Conservation (phyloP, 208 protist genomes). For the Leishmania major region DNA sequence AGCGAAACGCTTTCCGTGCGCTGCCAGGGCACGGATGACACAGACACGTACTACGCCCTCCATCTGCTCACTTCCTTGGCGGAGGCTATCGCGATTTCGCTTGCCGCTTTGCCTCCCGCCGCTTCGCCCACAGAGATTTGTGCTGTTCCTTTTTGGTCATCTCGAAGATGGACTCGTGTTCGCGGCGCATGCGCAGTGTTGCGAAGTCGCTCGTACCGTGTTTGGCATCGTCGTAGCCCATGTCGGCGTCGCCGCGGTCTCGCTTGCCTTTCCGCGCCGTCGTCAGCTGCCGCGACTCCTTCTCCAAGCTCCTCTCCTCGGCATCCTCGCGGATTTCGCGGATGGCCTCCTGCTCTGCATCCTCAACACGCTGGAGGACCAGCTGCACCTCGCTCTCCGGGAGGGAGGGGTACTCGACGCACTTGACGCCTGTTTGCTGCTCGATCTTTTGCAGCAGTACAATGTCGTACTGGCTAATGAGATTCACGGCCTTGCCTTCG, state of each 20-base stretch:
- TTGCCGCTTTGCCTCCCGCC: constrained; percentile 71
- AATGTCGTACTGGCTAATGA: constrained; percentile 98
- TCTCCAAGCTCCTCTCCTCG: constrained; percentile 78
- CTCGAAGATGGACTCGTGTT: constrained; percentile 88
- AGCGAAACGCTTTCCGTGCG: neutral
- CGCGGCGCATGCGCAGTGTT: constrained; percentile 83
- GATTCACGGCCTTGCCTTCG: constrained; percentile 92
- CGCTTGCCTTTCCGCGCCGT: constrained; percentile 81
- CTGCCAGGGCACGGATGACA: neutral
- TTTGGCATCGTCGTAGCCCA: constrained; percentile 89
- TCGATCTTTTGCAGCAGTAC: constrained; percentile 98
- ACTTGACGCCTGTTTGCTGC: constrained; percentile 93
- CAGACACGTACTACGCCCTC: neutral
- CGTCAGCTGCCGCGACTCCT: constrained; percentile 67
- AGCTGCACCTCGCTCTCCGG: constrained; percentile 72
- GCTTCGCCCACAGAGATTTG: constrained; percentile 87
- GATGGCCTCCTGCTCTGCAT: constrained; percentile 90
- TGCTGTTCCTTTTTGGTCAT: constrained; percentile 90
- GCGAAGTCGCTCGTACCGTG: constrained; percentile 81
- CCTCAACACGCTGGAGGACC: constrained; percentile 89
- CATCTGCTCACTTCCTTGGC: neutral
- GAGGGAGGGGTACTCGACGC: constrained; percentile 84
- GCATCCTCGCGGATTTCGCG: constrained; percentile 89
- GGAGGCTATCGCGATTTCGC: constrained; percentile 17
- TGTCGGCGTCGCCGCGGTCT: constrained; percentile 74